Base-by-base conservation (phyloP, 257 asterid species). In the Solanum lignicaule region DNA sequence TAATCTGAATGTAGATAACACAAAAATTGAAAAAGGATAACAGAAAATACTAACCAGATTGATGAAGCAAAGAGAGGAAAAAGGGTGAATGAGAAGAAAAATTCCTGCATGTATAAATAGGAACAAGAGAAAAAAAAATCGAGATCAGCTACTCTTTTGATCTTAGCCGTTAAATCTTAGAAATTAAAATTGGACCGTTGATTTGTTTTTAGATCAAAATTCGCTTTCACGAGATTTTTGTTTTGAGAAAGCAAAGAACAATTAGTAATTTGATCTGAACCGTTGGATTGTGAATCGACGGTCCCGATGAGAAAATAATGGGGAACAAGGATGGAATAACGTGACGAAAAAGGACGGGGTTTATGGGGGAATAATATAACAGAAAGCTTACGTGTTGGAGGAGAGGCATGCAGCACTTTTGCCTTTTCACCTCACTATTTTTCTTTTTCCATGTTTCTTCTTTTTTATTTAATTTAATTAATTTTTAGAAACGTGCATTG, bases 321-420 rank as follows among this genome's bases (percentile, higher is more conserved):
- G 89, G 89, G 43, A 92, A 91, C 79, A 86, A 87, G 91, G 91
- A 89, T 88, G 87, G 89, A 88, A 68, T 89, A 91, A 68, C 88
- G 91, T 91, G 92, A 38, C 3, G 52, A 89, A 87, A 55, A 87
- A 90, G 78, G 95, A 58, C 66, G 25, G 12, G 85, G 66, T 4
- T 11, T n/a, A 46, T 14, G 58, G 58, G 58, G 65, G 65, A 55
- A 55, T 55, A 68, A 87, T 71, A 93, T 88, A 86, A 84, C 90
- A 18, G 91, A 83, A 71, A 39, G 90, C 86, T 88, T 89, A 91
- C 98, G 98, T 93, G 98, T 92, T 91, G 69, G 83, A 87, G 69
- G 83, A 87, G 46, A 91, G 89, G 94, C 83, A 89, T 89, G 88
- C 84, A 79, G 65, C 69, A 68, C 68, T 86, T 91, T 83, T 89